A percentile compares a stretch with the other conserved stretches of the same genome.
Conservation (phyloP, 176 grass and related monocot species). For the Puya raimondii region DNA sequence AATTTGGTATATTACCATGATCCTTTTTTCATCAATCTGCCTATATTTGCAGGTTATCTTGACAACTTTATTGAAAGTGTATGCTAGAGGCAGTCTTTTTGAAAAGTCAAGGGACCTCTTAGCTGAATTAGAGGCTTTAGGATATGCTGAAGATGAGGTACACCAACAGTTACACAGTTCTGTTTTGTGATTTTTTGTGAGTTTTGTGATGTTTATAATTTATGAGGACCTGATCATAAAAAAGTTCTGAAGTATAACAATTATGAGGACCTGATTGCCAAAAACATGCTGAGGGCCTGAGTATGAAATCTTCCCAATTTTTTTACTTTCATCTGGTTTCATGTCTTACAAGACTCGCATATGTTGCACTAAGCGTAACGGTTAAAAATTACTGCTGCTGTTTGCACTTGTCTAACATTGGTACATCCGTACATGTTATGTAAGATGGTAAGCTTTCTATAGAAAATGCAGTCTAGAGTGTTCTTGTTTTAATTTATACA, state of each 20-base stretch:
- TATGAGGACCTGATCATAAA: no score
- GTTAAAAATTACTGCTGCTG: no score
- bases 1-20: constrained; percentile 5
- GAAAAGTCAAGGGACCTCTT: constrained; percentile 78
- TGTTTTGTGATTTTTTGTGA: neutral
- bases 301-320: constrained; percentile 10
- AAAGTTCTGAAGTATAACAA: no score
- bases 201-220: no score
- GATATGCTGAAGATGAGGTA: constrained; percentile 92
- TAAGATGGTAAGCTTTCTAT: no score
- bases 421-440: no score
- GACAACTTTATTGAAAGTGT: constrained; percentile 92
- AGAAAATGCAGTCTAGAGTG: no score
- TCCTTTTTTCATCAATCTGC: constrained; percentile 9
- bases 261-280: no score
- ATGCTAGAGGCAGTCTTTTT: constrained; percentile 86
- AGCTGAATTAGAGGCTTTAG: constrained; percentile 57
- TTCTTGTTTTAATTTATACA: no score
- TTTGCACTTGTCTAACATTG: no score
- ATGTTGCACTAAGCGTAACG: no score
- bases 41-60: constrained; percentile 61
- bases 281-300: no score
- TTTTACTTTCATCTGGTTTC: neutral
- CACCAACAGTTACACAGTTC: neutral
- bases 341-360: neutral